Conservation (phyloP, 2,329 filamentous ascomycete genomes). For the Kalmusia sp. region DNA sequence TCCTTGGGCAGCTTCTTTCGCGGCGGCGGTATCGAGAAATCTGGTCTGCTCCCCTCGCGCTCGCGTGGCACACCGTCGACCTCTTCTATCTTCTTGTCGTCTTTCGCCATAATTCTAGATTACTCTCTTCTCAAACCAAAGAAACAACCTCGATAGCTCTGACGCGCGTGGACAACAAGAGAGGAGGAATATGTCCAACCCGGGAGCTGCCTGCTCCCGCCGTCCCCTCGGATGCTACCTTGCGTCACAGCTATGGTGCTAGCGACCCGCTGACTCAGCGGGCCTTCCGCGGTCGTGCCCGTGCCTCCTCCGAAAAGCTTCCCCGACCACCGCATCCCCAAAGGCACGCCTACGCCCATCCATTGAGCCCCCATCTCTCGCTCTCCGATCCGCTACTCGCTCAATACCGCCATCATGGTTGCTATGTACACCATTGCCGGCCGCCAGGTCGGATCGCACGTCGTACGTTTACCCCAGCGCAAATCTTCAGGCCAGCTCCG, state of each 20-base stretch:
- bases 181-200: background rate
- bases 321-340: background rate
- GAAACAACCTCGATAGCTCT: too few species aligned
- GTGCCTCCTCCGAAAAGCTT: conserved; percentile 4
- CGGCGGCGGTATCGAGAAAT: conserved; percentile 57
- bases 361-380: conserved; percentile 38
- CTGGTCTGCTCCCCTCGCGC: conserved; percentile 53
- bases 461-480: conserved; percentile 49
- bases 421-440: conserved; percentile 59
- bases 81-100: conserved; percentile 35
- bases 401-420: conserved; percentile 54
- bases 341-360: conserved; percentile 25
- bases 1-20: conserved; percentile 60
- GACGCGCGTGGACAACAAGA: too few species aligned
- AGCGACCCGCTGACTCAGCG: background rate
- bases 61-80: conserved; percentile 49
- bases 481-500: conserved; percentile 6
- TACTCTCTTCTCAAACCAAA: too few species aligned
- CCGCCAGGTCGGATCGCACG: conserved; percentile 62
- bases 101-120: conserved; percentile 45
- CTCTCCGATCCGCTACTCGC: conserved; percentile 20
- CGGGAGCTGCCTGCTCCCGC: too few species aligned
- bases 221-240: background rate
- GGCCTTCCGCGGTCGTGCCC: background rate
- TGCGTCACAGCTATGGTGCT: background rate